Conservation (phyloP, 148 eudicot genomes). For the Arbutus unedo region DNA sequence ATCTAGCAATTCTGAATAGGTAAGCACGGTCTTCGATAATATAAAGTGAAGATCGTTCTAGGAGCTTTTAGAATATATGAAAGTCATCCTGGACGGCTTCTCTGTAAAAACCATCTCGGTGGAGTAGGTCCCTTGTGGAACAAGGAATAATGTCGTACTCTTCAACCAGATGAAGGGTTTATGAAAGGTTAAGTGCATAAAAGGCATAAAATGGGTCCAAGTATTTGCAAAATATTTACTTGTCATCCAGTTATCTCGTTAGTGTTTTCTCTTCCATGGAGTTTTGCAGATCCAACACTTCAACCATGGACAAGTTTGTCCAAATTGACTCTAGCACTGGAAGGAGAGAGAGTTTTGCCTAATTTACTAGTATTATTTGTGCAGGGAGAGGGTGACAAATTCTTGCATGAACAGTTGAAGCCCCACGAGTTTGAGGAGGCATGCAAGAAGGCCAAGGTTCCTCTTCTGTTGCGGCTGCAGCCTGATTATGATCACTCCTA, state of each 20-base stretch:
- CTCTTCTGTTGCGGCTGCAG: constrained; percentile 64
- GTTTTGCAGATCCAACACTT: not conserved
- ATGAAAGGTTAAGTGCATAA: not conserved
- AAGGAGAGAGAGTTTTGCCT: not conserved
- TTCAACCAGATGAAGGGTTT: too few relatives aligned
- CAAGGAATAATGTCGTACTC: too few relatives aligned
- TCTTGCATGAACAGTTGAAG: constrained; percentile 66
- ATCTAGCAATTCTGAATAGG: not conserved
- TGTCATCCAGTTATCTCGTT: not conserved
- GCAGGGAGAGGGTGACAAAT: constrained; percentile 90
- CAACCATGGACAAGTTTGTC: not conserved
- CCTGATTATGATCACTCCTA: constrained; percentile 98
- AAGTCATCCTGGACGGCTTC: not conserved
- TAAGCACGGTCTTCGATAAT: not conserved
- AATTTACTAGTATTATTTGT: constrained; percentile 5
- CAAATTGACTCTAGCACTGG: not conserved
- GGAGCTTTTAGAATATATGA: not conserved
- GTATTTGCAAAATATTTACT: not conserved
- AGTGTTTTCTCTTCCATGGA: not conserved
- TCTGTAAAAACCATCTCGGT: not conserved
- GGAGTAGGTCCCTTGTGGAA: not conserved
- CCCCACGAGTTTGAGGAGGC: constrained; percentile 86
- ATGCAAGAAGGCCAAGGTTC: constrained; percentile 63
- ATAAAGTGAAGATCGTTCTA: not conserved
- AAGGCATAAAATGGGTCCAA: not conserved